Conservation (phyloP, 805 yeast genomes). For the Sungouiella blattae region DNA sequence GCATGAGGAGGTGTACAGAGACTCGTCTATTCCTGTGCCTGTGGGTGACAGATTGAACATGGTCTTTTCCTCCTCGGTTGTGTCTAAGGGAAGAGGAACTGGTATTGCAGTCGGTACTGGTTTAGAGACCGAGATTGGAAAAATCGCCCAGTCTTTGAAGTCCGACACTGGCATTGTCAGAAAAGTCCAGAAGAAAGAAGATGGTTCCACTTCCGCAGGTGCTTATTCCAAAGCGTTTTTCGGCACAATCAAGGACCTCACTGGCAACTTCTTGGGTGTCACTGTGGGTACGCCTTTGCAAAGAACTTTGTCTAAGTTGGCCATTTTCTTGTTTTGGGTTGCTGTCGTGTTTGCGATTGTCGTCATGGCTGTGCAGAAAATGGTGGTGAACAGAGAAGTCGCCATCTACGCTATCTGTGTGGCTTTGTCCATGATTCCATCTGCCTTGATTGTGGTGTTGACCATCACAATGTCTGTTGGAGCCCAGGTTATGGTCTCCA, state of each 20-base stretch:
- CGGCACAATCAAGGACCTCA: slow-evolving; percentile 49
- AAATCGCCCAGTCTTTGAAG: slow-evolving; percentile 46
- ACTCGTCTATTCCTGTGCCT: slow-evolving; percentile 36
- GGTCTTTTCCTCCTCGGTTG: slow-evolving; percentile 67
- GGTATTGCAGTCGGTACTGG: slow-evolving; percentile 72
- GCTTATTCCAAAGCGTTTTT: slow-evolving; percentile 47
- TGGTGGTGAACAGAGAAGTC: slow-evolving; percentile 71
- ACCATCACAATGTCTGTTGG: slow-evolving; percentile 88
- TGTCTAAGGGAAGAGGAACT: slow-evolving; percentile 70
- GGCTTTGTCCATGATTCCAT: slow-evolving; percentile 77
- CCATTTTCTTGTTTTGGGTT: slow-evolving; percentile 63
- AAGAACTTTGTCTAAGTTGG: slow-evolving; percentile 70
- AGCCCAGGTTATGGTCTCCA: slow-evolving; percentile 65
- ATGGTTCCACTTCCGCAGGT: slow-evolving; percentile 38
- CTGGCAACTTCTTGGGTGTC: slow-evolving; percentile 71
- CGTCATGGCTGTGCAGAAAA: slow-evolving; percentile 80
- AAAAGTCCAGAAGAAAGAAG: slow-evolving; percentile 36
- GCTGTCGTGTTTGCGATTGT: slow-evolving; percentile 86
- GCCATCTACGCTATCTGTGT: slow-evolving; percentile 89
- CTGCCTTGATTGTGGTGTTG: slow-evolving; percentile 72
- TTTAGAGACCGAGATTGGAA: slow-evolving; percentile 68
- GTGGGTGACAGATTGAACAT: slow-evolving; percentile 73
- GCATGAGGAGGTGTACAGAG: slow-evolving; percentile 36
- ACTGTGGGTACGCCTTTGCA: slow-evolving; percentile 81
- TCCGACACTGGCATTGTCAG: slow-evolving; percentile 37